Evolutionary conservation across 1,139 yeast genomes (phyloP), one percentile per base, ranked within the genome.

Genomic region (Pichia sp.): DNA sequence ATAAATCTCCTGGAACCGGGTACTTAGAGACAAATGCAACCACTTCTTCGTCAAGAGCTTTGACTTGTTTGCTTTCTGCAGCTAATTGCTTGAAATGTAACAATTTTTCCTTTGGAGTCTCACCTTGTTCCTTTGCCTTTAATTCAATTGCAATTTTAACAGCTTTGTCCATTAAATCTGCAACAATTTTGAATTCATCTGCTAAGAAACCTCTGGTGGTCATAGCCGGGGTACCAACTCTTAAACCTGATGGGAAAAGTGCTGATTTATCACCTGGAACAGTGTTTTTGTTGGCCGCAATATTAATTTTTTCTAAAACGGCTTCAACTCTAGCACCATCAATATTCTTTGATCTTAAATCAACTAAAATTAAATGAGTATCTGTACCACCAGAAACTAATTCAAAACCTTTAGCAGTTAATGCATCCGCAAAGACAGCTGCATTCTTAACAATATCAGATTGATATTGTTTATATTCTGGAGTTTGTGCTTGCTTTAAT

Each of bases 191-290:
- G 61, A 90, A 90, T 61, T 90, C 97, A 42, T 70, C 76, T 54
- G 77, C 79, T 40, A 85, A 83, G 61, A 90, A 84, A 27, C 97
- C 97, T 74, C 97, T 84, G 46, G 97, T 88, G 55, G 97, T 85
- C 97, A 90, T 90, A 51, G 97, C 97, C 50, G 97, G 97, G 41
- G 97, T 87, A 59, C 97, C 97, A 52, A 90, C 88, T 75, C 97
- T 85, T 63, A 90, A 76, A 58, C 97, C 97, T 46, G 95, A 87
- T 61, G 97, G 97, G 71, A 87, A 88, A 58, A 90, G 74, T 32
- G 97, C 97, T 39, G 95, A 85, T 68, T 82, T 84, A 72, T 90
- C 97, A 61, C 96, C 96, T 53, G 97, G 97, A 56, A 90, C 87
- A 43, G 97, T 84, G 76, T 90, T 90, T 71, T 90, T 90, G 76